Evolutionary conservation across 768 basidiomycete species (phyloP), one percentile per base, ranked within the genome.

Genomic region (Punctularia strigosozonata): DNA sequence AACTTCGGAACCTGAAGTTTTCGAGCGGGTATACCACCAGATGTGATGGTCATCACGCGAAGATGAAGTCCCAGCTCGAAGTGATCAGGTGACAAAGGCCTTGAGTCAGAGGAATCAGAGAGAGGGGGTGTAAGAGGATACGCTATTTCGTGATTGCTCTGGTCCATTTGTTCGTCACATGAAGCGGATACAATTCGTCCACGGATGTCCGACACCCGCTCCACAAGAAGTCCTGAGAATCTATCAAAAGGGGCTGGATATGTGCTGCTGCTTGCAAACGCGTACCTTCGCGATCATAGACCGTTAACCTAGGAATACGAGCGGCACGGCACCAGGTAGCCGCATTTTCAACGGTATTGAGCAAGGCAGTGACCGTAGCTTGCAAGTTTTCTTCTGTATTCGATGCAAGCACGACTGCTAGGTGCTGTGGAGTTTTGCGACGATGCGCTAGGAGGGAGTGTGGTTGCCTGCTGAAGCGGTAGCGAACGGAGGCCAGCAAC

Each of bases 121-220:
- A 70, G 61, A 3, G 84, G 85, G n/a, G 84, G 85, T 0, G 84
- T 87, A 31, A 74, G 62, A 28, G 84, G 85, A 54, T 77, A 85
- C 49, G 76, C 71, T 3, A 71, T 55, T 40, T 82, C 80, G 15
- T 73, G 71, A 40, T 69, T 71, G 14, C 15, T 40, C 21, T 18
- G 6, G 40, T 4, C 48, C 12, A 3, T 51, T 51, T 56, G 15
- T 17, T 12, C 7, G 23, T 15, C 14, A 23, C 5, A 37, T 34
- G 18, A n/a, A n/a, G n/a, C n/a, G n/a, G n/a, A n/a, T n/a, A n/a
- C n/a, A n/a, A n/a, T n/a, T n/a, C n/a, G n/a, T n/a, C n/a, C n/a
- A n/a, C n/a, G 13, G 37, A 21, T 24, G 12, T 8, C 6, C 34
- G 22, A 26, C 34, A 22, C 25, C 41, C 61, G 64, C 43, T 57